Evolutionary conservation across 176 grass and related monocot species (phyloP), one percentile per base, ranked within the genome.

Genomic region (Oryza glumipatula): DNA sequence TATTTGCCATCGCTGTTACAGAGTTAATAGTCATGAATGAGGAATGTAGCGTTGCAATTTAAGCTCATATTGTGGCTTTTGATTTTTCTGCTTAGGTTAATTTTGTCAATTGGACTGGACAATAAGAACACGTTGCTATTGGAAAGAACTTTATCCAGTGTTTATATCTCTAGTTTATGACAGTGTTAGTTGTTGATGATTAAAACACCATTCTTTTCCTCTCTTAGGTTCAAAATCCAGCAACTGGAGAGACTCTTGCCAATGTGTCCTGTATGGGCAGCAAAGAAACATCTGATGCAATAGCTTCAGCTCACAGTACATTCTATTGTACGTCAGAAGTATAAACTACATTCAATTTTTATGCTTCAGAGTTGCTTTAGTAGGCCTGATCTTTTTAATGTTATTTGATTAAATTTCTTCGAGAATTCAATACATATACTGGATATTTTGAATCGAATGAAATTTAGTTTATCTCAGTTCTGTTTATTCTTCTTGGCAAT

Each of bases 271-370:
- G 83, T 88, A 98, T 98, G 96, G 93, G 96, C 76, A 80, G 69
- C 83, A 95, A 36, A 84, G 96, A 98, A 92, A 92, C 96, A 85
- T 77, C 85, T 68, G 93, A 92, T 88, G 96, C 96, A 76, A 98
- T 98, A 87, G 86, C 89, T 73, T 95, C 96, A 33, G 91, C 96
- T 45, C 71, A 98, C 72, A 79, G 28, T 83, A 90, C 93, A 75
- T 98, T 88, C 79, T 60, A 76, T 32, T 89, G 91, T 95, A 95
- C 80, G 89, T 90, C 38, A 64, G 82, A 86, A 16, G 2, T 68
- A 44, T 65, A 11, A 9, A 61, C 58, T 63, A 35, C 35, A 78
- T 86, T 74, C 14, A 2, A n/a, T 54, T 85, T 85, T 81, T 11
- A 72, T 83, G 23, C 47, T 74, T 66, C 35, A 32, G 44, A 15